Conservation (phyloP, 257 asterid genomes). For the Lantana camara region DNA sequence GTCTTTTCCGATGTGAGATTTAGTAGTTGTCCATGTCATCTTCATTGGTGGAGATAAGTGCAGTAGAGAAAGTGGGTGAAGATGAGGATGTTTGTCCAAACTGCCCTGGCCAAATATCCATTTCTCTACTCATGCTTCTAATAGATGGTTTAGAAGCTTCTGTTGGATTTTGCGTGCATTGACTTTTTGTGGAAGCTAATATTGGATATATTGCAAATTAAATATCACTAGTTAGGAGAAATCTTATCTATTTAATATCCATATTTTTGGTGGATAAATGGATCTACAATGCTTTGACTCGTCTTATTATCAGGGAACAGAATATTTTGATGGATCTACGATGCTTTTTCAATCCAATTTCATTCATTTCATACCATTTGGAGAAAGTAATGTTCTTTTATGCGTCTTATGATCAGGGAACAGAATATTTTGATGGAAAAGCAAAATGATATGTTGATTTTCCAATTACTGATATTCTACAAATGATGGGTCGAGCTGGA, state of each 20-base stretch:
- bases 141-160: neutral
- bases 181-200: conserved; percentile 4
- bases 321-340: conserved; percentile 90
- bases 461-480: conserved; percentile 94
- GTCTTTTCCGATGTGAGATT: too few species aligned
- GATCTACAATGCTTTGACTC: conserved; percentile 21
- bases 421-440: conserved; percentile 92
- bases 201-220: neutral
- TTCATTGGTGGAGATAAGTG: neutral
- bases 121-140: neutral
- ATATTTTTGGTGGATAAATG: conserved; percentile 13
- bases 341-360: conserved; percentile 74
- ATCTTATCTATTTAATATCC: neutral
- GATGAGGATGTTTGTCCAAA: neutral
- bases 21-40: neutral
- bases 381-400: conserved; percentile 12
- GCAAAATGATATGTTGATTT: conserved; percentile 93
- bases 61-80: neutral
- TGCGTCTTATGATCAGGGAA: conserved; percentile 65
- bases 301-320: conserved; percentile 69
- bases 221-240: neutral
- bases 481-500: conserved; percentile 99
- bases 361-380: conserved; percentile 3
- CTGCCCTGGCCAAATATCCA: neutral
- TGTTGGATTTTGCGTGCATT: conserved; percentile 1